phyloP scores from a whole-genome alignment of 768 basidiomycete genomes.

The Lentinula guzmanii region DNA sequence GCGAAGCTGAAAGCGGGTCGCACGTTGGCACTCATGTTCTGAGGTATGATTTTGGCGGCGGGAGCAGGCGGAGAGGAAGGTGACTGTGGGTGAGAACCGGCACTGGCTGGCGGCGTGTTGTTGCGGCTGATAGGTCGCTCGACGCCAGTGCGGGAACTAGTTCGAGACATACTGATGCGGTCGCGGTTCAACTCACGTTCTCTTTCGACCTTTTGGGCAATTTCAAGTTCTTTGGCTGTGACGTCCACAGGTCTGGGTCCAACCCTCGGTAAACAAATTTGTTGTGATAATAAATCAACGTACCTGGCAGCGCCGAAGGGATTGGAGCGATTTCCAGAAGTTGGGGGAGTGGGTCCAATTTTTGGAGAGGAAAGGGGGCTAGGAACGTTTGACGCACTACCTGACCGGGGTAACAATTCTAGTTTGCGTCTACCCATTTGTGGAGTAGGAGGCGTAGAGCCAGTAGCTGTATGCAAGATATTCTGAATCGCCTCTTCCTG shows the following conservation, averaged over 20 bases:
- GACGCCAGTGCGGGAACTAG: slow-evolving; percentile 42
- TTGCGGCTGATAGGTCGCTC: slow-evolving; percentile 33
- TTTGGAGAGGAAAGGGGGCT: slow-evolving; percentile 80
- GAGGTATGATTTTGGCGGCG: slow-evolving; percentile 21
- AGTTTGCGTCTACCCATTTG: slow-evolving; percentile 75
- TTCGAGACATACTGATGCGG: slow-evolving; percentile 45
- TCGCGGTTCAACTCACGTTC: slow-evolving; percentile 57
- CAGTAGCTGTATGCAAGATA: slow-evolving; percentile 40
- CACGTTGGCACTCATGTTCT: slow-evolving; percentile 40
- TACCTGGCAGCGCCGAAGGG: slow-evolving; percentile 89
- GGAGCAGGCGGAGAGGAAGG: slow-evolving; percentile 17
- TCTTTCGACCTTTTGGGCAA: slow-evolving; percentile 64
- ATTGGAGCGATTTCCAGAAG: slow-evolving; percentile 43
- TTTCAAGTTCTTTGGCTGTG: slow-evolving; percentile 66
- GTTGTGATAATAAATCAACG: slow-evolving; percentile 14
- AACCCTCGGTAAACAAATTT: not conserved
- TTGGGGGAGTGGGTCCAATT: slow-evolving; percentile 38
- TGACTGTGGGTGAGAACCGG: not conserved
- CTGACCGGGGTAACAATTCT: slow-evolving; percentile 79
- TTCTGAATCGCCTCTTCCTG: slow-evolving; percentile 2
- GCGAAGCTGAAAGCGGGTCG: slow-evolving; percentile 80
- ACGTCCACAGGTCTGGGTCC: slow-evolving; percentile 70
- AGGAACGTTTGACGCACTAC: slow-evolving; percentile 56
- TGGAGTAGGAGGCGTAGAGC: slow-evolving; percentile 77
- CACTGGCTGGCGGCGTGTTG: not conserved